A percentile compares a stretch with the other conserved stretches of the same genome.
phyloP scores from a whole-genome alignment of 129 eudicot species.

The Escallonia herrerae region DNA sequence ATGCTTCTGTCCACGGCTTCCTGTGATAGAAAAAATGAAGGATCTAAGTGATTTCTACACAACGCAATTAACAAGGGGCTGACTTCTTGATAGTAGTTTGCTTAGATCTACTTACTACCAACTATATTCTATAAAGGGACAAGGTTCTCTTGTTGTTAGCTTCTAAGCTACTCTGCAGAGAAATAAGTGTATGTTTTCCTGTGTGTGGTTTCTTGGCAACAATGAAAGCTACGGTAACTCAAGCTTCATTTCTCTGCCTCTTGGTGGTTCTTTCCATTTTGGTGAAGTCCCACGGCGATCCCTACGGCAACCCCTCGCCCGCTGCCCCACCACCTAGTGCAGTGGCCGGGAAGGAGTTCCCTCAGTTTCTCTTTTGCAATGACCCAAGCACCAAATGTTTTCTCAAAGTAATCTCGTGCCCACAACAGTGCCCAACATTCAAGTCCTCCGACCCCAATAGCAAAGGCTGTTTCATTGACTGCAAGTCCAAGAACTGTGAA shows the following conservation, averaged over 20 bases:
- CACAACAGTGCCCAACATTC: conserved; percentile 13
- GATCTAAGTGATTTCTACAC: not conserved
- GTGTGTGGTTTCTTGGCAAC: not conserved
- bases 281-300: not conserved
- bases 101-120: conserved; percentile 3
- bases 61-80: not conserved
- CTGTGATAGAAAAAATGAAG: not conserved
- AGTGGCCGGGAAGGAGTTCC: not conserved
- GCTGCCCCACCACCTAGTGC: not conserved
- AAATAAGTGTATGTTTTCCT: not conserved
- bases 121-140: conserved; percentile 9
- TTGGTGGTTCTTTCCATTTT: conserved; percentile 5
- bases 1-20: conserved; percentile 3
- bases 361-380: conserved; percentile 3
- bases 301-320: not conserved
- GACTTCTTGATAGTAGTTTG: not conserved
- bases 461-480: conserved; percentile 18
- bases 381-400: not conserved
- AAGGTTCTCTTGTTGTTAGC: not conserved
- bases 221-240: not conserved
- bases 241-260: not conserved
- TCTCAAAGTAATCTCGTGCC: conserved; percentile 8
- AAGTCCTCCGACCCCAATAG: conserved; percentile 2
- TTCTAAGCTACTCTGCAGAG: conserved; percentile 2
- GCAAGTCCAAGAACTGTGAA: conserved; percentile 19